Percentiles rank a stretch among this genome's conserved stretches.
Conservation (phyloP, 192 early-diverging fungal species). For the Backusella macrospora region DNA sequence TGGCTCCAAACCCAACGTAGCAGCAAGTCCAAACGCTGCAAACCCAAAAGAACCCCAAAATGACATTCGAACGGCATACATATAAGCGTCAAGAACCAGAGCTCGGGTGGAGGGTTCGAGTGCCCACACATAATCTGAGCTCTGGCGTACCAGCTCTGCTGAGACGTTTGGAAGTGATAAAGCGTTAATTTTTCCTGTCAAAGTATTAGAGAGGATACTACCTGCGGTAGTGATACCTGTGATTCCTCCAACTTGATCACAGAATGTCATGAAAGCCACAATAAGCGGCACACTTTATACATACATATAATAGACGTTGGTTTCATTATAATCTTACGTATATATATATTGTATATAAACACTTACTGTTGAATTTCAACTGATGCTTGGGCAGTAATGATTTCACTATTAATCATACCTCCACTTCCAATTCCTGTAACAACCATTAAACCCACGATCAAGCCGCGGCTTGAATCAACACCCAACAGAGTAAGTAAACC, state of each 20-base stretch:
- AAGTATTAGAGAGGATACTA: slow-evolving; percentile 63
- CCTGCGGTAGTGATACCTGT: slow-evolving; percentile 59
- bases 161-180: slow-evolving; percentile 23
- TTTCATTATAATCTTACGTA: neutral
- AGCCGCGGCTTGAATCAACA: slow-evolving; percentile 26
- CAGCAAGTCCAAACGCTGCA: slow-evolving; percentile 25
- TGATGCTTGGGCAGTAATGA: slow-evolving; percentile 39
- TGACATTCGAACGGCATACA: slow-evolving; percentile 27
- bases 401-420: slow-evolving; percentile 39
- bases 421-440: slow-evolving; percentile 38
- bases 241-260: slow-evolving; percentile 42
- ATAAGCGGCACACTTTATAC: slow-evolving; percentile 30
- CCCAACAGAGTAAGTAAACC: slow-evolving; percentile 25
- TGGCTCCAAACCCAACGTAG: slow-evolving; percentile 24
- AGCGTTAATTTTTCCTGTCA: slow-evolving; percentile 33
- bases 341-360: neutral
- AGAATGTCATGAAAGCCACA: slow-evolving; percentile 41
- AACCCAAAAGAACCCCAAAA: slow-evolving; percentile 33
- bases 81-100: slow-evolving; percentile 30
- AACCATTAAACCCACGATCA: slow-evolving; percentile 40
- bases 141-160: slow-evolving; percentile 25
- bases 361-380: slow-evolving; percentile 39
- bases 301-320: neutral
- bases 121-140: slow-evolving; percentile 27
- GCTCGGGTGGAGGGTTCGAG: slow-evolving; percentile 17